These are phyloP conservation scores for Andrographis paniculata DNA, from an alignment of 305 asterid genomes.

Conservation along the genomic window DNA sequence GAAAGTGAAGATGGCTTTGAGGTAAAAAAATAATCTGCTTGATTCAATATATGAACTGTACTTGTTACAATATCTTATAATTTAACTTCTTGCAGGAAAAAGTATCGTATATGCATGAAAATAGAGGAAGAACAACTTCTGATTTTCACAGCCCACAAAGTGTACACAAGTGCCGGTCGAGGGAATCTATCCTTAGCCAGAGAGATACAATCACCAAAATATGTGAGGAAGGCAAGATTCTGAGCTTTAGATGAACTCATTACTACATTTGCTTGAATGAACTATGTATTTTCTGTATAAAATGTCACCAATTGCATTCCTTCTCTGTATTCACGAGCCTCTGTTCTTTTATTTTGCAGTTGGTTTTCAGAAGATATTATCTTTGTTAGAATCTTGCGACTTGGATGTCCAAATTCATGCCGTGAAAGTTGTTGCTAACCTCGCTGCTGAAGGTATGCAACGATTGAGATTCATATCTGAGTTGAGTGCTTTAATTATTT, in stretches of 20 bases:
- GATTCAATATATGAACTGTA: slow-evolving; percentile 11
- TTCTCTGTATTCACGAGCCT: slow-evolving; percentile 8
- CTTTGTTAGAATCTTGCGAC: slow-evolving; percentile 64
- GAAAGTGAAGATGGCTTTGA: slow-evolving; percentile 86
- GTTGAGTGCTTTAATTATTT: slow-evolving; percentile 1
- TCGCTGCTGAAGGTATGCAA: slow-evolving; percentile 92
- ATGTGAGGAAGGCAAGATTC: slow-evolving; percentile 79
- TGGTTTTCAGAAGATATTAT: slow-evolving; percentile 81
- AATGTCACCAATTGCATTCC: slow-evolving; percentile 2
- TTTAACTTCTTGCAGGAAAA: slow-evolving; percentile 54
- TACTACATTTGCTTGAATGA: not conserved
- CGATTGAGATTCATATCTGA: slow-evolving; percentile 5
- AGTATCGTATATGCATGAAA: slow-evolving; percentile 46
- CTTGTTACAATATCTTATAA: slow-evolving; percentile 9
- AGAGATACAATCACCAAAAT: slow-evolving; percentile 73
- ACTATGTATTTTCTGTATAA: slow-evolving; percentile 4
- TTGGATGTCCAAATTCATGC: slow-evolving; percentile 88
- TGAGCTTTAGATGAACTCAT: slow-evolving; percentile 8
- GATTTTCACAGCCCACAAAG: slow-evolving; percentile 21
- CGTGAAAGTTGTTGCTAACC: slow-evolving; percentile 95
- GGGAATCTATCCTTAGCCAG: slow-evolving; percentile 56
- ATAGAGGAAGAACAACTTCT: slow-evolving; percentile 35
- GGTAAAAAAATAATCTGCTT: slow-evolving; percentile 33
- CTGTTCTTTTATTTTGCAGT: slow-evolving; percentile 37
- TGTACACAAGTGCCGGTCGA: slow-evolving; percentile 36